Conservation (phyloP, 1,284 basidiomycete species). For the Apiotrichum gracile region DNA sequence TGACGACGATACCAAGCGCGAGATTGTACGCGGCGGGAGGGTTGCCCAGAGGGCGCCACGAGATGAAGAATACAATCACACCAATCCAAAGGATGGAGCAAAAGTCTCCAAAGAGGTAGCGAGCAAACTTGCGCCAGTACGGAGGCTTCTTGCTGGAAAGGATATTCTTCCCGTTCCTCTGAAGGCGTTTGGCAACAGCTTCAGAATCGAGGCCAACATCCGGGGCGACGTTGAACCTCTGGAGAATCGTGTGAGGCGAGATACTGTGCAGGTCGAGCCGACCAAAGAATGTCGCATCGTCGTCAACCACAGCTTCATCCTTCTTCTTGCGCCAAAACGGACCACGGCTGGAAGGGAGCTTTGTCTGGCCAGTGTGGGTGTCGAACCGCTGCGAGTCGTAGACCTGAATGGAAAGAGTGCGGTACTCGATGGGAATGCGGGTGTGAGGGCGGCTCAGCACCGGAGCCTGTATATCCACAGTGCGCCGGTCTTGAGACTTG, state of each 20-base stretch:
- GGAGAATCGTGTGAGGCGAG: constrained; percentile 49
- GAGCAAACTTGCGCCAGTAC: constrained; percentile 45
- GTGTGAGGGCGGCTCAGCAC: neutral
- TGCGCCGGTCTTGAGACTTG: neutral
- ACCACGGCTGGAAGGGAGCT: neutral
- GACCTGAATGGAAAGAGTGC: constrained; percentile 41
- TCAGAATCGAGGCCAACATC: constrained; percentile 52
- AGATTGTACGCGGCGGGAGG: constrained; percentile 50
- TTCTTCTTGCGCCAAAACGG: constrained; percentile 1
- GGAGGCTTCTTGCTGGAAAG: constrained; percentile 44
- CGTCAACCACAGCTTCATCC: constrained; percentile 4
- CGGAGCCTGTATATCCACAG: neutral
- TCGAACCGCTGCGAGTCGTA: constrained; percentile 29
- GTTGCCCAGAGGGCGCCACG: constrained; percentile 49
- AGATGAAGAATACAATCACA: constrained; percentile 49
- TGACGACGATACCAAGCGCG: constrained; percentile 47
- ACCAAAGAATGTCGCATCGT: constrained; percentile 28
- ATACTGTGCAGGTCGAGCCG: constrained; percentile 56
- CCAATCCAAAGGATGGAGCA: constrained; percentile 56
- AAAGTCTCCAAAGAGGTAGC: constrained; percentile 53
- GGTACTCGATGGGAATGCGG: constrained; percentile 4
- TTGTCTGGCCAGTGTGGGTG: neutral
- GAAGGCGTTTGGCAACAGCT: constrained; percentile 51
- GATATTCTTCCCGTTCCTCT: constrained; percentile 47
- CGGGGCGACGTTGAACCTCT: constrained; percentile 52